Evolutionary conservation across 805 yeast genomes (phyloP).

Genomic region (Zygoascus tannicola): DNA sequence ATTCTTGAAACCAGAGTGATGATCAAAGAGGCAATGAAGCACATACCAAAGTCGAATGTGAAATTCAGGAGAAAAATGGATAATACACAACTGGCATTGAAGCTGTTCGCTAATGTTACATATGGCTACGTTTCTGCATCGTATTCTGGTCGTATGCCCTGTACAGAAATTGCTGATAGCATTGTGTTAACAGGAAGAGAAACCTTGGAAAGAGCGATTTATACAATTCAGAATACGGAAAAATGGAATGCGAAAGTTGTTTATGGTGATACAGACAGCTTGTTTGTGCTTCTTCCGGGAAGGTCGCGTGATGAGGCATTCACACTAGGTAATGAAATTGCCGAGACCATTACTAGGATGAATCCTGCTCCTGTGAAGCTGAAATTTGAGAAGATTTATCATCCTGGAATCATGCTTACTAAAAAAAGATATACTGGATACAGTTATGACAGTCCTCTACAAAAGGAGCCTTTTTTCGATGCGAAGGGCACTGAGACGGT

Average conservation of each 20-base stretch:
- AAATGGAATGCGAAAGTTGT: conserved; percentile 86
- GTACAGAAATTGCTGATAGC: conserved; percentile 89
- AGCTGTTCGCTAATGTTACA: conserved; percentile 87
- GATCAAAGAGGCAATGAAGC: conserved; percentile 66
- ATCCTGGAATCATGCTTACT: conserved; percentile 71
- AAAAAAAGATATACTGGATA: conserved; percentile 91
- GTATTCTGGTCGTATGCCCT: conserved; percentile 95
- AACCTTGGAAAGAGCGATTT: conserved; percentile 61
- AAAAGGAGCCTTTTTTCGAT: conserved; percentile 61
- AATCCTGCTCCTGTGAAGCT: conserved; percentile 77
- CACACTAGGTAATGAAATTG: conserved; percentile 59
- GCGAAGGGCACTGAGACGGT: conserved; percentile 97
- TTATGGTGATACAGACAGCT: conserved; percentile 93
- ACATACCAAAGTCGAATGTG: conserved; percentile 23
- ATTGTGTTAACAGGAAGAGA: conserved; percentile 89
- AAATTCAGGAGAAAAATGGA: conserved; percentile 43
- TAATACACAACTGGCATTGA: conserved; percentile 77
- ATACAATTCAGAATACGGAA: conserved; percentile 47
- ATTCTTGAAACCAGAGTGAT: conserved; percentile 70
- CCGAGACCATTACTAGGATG: conserved; percentile 47
- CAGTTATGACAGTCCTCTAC: conserved; percentile 53
- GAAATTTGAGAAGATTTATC: conserved; percentile 88
- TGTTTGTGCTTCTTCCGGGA: conserved; percentile 87
- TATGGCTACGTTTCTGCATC: conserved; percentile 95
- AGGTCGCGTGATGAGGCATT: conserved; percentile 71